Percentiles rank a stretch among this genome's conserved stretches.
Conservation (phyloP, 345 rosid species). For the Eucalyptus paniculata region DNA sequence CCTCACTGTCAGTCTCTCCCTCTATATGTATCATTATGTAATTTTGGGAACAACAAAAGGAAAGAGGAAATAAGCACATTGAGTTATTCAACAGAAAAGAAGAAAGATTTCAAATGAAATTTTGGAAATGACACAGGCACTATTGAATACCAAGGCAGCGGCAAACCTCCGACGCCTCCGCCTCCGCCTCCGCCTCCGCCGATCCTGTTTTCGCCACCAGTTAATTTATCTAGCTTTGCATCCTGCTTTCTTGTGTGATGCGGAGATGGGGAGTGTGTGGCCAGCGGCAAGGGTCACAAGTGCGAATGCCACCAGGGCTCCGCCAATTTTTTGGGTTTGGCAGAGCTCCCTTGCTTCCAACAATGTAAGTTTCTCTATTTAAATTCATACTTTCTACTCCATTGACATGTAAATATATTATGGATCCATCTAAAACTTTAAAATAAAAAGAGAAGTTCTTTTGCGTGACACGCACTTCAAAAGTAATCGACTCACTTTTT, state of each 20-base stretch:
- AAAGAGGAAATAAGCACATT: neutral
- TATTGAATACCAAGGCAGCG: constrained; percentile 9
- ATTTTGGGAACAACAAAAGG: neutral
- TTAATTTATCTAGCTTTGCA: neutral
- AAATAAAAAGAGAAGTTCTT: neutral
- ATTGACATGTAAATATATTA: neutral
- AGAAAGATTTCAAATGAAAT: neutral
- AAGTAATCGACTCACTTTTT: too few species aligned
- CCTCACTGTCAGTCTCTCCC: constrained; percentile 19
- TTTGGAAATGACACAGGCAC: constrained; percentile 16
- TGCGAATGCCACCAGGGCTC: constrained; percentile 18
- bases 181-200: neutral
- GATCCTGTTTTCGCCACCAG: neutral
- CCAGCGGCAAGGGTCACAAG: constrained; percentile 2
- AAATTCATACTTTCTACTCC: neutral
- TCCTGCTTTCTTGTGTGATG: constrained; percentile 22
- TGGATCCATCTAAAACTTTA: neutral
- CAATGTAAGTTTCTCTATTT: constrained; percentile 3
- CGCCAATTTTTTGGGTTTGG: neutral
- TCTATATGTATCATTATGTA: neutral
- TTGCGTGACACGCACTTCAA: neutral
- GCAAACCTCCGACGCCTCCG: constrained; percentile 1
- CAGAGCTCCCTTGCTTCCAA: constrained; percentile 5
- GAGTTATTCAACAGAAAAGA: neutral
- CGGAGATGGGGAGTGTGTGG: constrained; percentile 15